Percentiles rank a stretch among this genome's conserved stretches.
These are phyloP conservation scores for Chaetomiaceae sp. DNA, from an alignment of 2,329 filamentous ascomycete genomes.

Conservation along the genomic window DNA sequence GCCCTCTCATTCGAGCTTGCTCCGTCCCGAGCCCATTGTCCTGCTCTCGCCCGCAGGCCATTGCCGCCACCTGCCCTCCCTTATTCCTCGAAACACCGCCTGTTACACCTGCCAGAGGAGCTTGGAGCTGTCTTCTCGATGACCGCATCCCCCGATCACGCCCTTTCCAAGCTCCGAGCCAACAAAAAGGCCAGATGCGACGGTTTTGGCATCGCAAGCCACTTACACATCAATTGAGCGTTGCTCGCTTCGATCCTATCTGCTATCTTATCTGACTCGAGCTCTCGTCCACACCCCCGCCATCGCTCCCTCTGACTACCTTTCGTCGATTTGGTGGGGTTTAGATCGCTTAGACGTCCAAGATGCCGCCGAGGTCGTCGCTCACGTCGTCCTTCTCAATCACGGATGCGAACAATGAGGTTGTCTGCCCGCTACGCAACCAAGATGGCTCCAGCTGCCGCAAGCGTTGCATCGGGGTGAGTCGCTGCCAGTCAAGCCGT, in stretches of 20 bases:
- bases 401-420: conserved; percentile 88
- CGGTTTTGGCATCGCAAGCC: conserved; percentile 26
- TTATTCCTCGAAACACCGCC: conserved; percentile 40
- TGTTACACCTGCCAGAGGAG: conserved; percentile 40
- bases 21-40: conserved; percentile 23
- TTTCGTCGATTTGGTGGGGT: conserved; percentile 51
- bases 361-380: conserved; percentile 85
- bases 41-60: conserved; percentile 23
- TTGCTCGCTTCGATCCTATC: conserved; percentile 10
- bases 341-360: conserved; percentile 29
- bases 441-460: conserved; percentile 96
- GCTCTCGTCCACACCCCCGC: conserved; percentile 22
- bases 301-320: conserved; percentile 19
- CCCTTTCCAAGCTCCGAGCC: conserved; percentile 18
- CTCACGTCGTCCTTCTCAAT: conserved; percentile 89
- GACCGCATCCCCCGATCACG: conserved; percentile 22
- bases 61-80: conserved; percentile 29
- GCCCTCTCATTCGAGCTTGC: conserved; percentile 23
- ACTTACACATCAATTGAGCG: conserved; percentile 24
- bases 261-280: conserved; percentile 27
- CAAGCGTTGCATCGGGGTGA: conserved; percentile 96
- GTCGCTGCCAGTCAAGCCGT: conserved; percentile 40
- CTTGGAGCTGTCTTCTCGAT: conserved; percentile 35
- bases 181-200: conserved; percentile 25
- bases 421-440: conserved; percentile 91